Conservation (phyloP, 768 basidiomycete genomes). For the Lactarius tabidus region DNA sequence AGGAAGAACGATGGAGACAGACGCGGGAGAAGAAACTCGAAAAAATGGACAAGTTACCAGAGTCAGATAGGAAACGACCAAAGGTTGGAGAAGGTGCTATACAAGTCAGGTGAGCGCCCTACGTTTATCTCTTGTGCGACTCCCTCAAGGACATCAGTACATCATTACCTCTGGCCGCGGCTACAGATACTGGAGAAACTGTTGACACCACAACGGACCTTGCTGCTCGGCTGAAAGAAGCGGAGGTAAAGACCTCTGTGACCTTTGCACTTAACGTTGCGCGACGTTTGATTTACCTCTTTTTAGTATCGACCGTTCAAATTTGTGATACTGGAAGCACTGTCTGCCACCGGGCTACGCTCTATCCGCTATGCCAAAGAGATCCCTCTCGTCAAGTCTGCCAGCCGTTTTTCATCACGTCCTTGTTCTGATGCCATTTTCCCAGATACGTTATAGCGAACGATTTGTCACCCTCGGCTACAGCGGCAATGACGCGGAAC, state of each 20-base stretch:
- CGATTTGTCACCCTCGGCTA: slow-evolving; percentile 80
- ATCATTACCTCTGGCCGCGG: slow-evolving; percentile 5
- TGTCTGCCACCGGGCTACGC: slow-evolving; percentile 93
- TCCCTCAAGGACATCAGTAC: slow-evolving; percentile 9
- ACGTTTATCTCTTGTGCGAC: neutral
- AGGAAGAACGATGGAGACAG: slow-evolving; percentile 57
- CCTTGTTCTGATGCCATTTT: neutral
- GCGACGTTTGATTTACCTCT: neutral
- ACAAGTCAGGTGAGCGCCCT: slow-evolving; percentile 5
- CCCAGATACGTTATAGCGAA: slow-evolving; percentile 84
- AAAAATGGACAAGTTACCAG: slow-evolving; percentile 31
- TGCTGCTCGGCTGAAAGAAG: slow-evolving; percentile 4
- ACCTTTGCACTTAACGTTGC: neutral
- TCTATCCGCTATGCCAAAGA: slow-evolving; percentile 98
- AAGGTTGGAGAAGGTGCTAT: slow-evolving; percentile 12
- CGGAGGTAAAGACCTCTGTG: slow-evolving; percentile 13
- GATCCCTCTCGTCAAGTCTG: slow-evolving; percentile 85
- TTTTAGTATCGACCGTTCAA: slow-evolving; percentile 54
- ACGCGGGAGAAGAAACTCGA: slow-evolving; percentile 46
- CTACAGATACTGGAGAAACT: neutral
- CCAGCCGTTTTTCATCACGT: neutral
- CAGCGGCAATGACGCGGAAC: slow-evolving; percentile 82
- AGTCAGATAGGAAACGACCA: slow-evolving; percentile 26
- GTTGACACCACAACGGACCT: neutral
- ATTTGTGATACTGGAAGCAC: slow-evolving; percentile 83